phyloP scores from a whole-genome alignment of 495 filamentous ascomycete genomes.

The Penicillium pancosmium region DNA sequence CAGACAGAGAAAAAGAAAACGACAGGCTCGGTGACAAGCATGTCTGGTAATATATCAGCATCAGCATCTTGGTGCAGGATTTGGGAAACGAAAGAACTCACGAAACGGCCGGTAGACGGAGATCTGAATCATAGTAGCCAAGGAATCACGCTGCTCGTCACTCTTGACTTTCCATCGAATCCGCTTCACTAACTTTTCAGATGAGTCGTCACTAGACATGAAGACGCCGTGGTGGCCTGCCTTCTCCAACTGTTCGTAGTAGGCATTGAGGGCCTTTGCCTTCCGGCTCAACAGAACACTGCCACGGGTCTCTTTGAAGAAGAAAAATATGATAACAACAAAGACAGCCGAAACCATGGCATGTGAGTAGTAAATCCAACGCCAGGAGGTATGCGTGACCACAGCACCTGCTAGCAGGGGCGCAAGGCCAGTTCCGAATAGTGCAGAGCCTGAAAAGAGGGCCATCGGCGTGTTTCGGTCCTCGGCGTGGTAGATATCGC shows the following conservation, averaged over 20 bases:
- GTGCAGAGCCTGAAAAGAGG: slow-evolving; percentile 72
- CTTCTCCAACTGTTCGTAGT: slow-evolving; percentile 73
- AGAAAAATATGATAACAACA: slow-evolving; percentile 62
- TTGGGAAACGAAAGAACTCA: slow-evolving; percentile 26
- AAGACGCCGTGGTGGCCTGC: slow-evolving; percentile 68
- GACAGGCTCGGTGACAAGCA: slow-evolving; percentile 88
- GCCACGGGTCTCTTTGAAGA: slow-evolving; percentile 83
- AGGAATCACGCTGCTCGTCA: slow-evolving; percentile 75
- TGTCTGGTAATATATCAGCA: slow-evolving; percentile 38
- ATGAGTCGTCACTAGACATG: slow-evolving; percentile 32
- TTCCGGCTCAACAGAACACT: slow-evolving; percentile 80
- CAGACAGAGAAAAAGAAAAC: slow-evolving; percentile 95
- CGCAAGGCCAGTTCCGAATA: slow-evolving; percentile 81
- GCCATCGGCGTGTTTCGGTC: slow-evolving; percentile 91
- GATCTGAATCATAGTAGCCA: slow-evolving; percentile 72
- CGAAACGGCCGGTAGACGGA: slow-evolving; percentile 78
- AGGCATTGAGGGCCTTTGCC: slow-evolving; percentile 71
- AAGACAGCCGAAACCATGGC: slow-evolving; percentile 67
- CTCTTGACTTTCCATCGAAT: slow-evolving; percentile 84
- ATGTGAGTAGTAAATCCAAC: slow-evolving; percentile 91
- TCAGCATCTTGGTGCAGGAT: background rate
- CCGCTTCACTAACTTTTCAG: slow-evolving; percentile 48
- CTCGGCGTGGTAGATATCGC: slow-evolving; percentile 80
- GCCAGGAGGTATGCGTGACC: slow-evolving; percentile 68
- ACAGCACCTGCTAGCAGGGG: slow-evolving; percentile 75